Evolutionary conservation across 352 stramenopile species (phyloP), one percentile per base, ranked within the genome.

Genomic region (Phytopythium sindhum): DNA sequence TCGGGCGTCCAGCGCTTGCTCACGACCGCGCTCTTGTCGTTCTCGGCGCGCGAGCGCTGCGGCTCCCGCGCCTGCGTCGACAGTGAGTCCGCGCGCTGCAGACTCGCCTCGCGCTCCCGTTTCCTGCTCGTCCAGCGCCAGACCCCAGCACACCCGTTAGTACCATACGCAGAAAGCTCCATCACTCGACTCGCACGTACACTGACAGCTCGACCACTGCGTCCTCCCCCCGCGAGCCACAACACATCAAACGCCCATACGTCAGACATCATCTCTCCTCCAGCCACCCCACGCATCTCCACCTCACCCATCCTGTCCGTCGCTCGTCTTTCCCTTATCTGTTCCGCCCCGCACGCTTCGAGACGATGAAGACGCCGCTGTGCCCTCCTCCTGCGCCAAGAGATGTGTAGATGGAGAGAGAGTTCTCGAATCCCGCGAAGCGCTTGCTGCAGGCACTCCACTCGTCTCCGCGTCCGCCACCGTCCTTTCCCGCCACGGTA

Each of bases 1-100:
- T 93, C 86, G 7, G 80, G 74, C 10, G 86, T 95, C 86, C 86
- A 95, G 35, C 86, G 86, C 63, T 89, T 88, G 59, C 74, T 81
- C 12, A 69, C 66, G 10, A 74, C 70, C 24, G 48, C 64, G 15
- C 35, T 68, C 53, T 80, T 84, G 60, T 86, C 83, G 52, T 80
- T 84, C 45, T 83, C 78, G 14, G 67, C 58, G 19, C 74, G 75
- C 39, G 73, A 62, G 29, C 71, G 70, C 57, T 88, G 79, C 42
- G 84, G 65, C 41, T 90, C 80, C 23, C 75, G 77, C 19, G 75
- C 35, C 55, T 61, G 55, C 66, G 35, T 52, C 0, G 59, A 50
- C 11, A 64, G 50, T 48, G 60, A 53, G 45, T 69, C 61, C 9
- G 44, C 39, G 52, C 62, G 54, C 12, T 62, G 53, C 24, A 72